A percentile compares a stretch with the other conserved stretches of the same genome.
These are phyloP conservation scores for Xylariales sp. DNA, from an alignment of 2,329 filamentous ascomycete genomes.

Conservation along the genomic window DNA sequence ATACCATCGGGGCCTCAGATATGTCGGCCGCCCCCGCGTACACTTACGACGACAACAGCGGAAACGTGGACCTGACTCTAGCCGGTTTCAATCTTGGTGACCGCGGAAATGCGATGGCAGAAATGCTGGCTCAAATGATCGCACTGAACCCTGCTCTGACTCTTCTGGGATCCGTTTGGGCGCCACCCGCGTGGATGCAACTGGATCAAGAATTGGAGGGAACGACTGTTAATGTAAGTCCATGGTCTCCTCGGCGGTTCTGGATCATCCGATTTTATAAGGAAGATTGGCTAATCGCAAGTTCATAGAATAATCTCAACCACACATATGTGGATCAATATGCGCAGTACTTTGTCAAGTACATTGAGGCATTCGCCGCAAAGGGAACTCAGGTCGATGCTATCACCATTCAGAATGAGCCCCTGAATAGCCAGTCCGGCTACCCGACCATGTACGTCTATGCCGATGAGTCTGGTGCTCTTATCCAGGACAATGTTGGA, in stretches of 20 bases:
- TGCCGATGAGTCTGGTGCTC: constrained; percentile 30
- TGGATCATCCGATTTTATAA: no score
- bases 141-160: constrained; percentile 29
- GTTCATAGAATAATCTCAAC: constrained; percentile 34
- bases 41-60: constrained; percentile 32
- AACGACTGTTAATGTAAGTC: constrained; percentile 9
- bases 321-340: constrained; percentile 29
- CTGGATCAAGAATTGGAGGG: constrained; percentile 20
- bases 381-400: constrained; percentile 32
- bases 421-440: constrained; percentile 33
- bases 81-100: constrained; percentile 31
- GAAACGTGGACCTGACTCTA: constrained; percentile 25
- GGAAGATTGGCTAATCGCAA: no score
- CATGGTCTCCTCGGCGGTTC: no score
- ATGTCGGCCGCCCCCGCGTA: constrained; percentile 34
- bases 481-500: constrained; percentile 34
- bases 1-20: constrained; percentile 36
- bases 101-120: constrained; percentile 33
- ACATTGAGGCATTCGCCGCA: constrained; percentile 33
- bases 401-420: constrained; percentile 42
- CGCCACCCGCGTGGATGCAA: constrained; percentile 39
- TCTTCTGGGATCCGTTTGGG: constrained; percentile 35
- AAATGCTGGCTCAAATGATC: constrained; percentile 32
- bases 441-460: constrained; percentile 34
- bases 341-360: constrained; percentile 36